These are phyloP conservation scores for Rhodamnia argentea DNA, from an alignment of 345 rosid species.

Conservation along the genomic window DNA sequence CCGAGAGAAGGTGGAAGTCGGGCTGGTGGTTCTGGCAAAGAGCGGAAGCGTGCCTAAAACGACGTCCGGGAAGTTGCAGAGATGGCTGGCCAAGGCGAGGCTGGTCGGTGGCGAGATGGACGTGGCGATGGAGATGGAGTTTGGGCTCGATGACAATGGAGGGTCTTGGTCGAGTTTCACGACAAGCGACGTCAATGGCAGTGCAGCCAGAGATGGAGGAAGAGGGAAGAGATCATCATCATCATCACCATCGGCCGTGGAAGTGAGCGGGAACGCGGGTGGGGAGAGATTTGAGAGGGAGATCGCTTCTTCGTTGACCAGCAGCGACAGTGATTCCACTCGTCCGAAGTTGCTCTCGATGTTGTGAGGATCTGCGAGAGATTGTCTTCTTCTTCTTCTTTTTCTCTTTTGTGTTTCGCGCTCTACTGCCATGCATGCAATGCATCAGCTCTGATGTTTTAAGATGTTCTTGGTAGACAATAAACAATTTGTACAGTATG, in stretches of 20 bases:
- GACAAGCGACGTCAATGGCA: not conserved
- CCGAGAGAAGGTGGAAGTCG: conserved; percentile 25
- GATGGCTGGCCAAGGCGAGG: conserved; percentile 42
- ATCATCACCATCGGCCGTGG: not conserved
- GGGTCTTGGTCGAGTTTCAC: not conserved
- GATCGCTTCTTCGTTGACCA: not conserved
- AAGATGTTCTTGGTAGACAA: not conserved
- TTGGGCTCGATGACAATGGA: conserved; percentile 4
- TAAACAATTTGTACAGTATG: not conserved
- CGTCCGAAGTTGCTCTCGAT: too few relatives aligned
- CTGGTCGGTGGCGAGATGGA: conserved; percentile 21
- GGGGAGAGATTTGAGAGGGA: not conserved
- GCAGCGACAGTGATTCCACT: not conserved
- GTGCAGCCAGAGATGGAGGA: not conserved
- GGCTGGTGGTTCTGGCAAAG: conserved; percentile 34
- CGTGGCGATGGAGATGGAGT: conserved; percentile 15
- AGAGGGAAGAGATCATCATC: not conserved
- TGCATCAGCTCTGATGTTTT: not conserved
- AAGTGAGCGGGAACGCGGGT: not conserved
- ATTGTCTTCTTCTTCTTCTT: not conserved
- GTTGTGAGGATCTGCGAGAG: not conserved
- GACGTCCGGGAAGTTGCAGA: conserved; percentile 49
- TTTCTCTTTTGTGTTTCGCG: not conserved
- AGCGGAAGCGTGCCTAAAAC: conserved; percentile 40
- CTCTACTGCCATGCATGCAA: not conserved